These are phyloP conservation scores for Sclerotinia minor DNA, from an alignment of 2,329 filamentous ascomycete genomes.

Conservation along the genomic window DNA sequence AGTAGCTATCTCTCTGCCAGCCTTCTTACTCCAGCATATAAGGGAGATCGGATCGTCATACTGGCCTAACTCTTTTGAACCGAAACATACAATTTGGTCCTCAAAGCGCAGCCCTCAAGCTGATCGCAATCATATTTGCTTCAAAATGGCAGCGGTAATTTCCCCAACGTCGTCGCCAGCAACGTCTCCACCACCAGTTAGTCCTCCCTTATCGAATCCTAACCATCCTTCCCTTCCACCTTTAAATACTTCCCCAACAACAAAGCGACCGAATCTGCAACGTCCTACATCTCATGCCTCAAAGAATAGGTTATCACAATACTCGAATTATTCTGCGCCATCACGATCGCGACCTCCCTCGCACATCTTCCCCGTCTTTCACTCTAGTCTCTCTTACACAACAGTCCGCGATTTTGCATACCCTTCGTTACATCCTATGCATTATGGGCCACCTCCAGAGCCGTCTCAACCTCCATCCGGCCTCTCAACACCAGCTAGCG, in stretches of 20 bases:
- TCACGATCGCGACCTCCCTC: constrained; percentile 76
- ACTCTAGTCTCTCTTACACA: constrained; percentile 84
- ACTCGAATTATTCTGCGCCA: constrained; percentile 68
- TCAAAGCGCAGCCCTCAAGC: constrained; percentile 2
- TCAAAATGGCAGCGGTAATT: constrained; percentile 51
- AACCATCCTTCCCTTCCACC: constrained; percentile 57
- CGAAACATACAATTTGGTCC: not conserved
- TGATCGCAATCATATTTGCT: constrained; percentile 24
- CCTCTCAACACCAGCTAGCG: constrained; percentile 81
- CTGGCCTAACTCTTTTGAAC: constrained; percentile 19
- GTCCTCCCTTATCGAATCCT: constrained; percentile 49
- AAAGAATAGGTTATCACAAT: constrained; percentile 80
- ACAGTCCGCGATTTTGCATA: constrained; percentile 96
- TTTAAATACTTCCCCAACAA: constrained; percentile 55
- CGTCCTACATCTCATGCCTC: constrained; percentile 74
- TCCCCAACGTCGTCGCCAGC: constrained; percentile 54
- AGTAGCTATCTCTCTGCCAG: not conserved
- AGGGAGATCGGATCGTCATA: constrained; percentile 32
- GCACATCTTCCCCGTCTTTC: constrained; percentile 78
- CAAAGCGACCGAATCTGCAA: constrained; percentile 59
- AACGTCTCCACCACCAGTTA: constrained; percentile 53
- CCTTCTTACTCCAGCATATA: constrained; percentile 26
- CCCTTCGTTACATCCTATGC: constrained; percentile 75
- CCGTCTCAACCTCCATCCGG: constrained; percentile 69
- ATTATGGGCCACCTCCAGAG: constrained; percentile 88